Evolutionary conservation across 1,284 basidiomycete genomes (phyloP).

Genomic region (Peniophora sp.): DNA sequence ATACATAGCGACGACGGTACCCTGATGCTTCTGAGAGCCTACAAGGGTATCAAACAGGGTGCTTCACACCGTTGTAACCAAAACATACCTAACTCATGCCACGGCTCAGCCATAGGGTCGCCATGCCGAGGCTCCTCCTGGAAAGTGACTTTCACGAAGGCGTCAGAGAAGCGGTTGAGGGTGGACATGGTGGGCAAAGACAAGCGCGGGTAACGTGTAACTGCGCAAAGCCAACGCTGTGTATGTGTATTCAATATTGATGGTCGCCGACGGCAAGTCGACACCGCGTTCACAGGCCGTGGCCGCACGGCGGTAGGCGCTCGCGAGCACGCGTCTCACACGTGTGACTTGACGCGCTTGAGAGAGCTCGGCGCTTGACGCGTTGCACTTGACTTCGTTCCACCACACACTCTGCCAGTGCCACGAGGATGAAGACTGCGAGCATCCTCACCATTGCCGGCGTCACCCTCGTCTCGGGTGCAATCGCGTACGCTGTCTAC

Average conservation of each 20-base stretch:
- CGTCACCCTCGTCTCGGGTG: slow-evolving; percentile 52
- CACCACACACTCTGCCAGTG: background rate
- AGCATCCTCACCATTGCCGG: slow-evolving; percentile 52
- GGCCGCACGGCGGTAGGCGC: too few relatives aligned
- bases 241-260: too few relatives aligned
- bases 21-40: background rate
- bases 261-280: background rate
- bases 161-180: slow-evolving; percentile 27
- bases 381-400: background rate
- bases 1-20: background rate
- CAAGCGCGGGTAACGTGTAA: background rate
- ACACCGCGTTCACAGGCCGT: too few relatives aligned
- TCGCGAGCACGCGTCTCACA: too few relatives aligned
- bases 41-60: background rate
- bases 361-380: background rate
- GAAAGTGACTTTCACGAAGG: slow-evolving; percentile 43
- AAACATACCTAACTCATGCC: slow-evolving; percentile 43
- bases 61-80: too few relatives aligned
- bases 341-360: too few relatives aligned
- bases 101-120: slow-evolving; percentile 34
- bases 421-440: slow-evolving; percentile 21
- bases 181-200: slow-evolving; percentile 2
- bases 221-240: too few relatives aligned
- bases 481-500: slow-evolving; percentile 80
- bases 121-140: slow-evolving; percentile 22